A percentile compares a stretch with the other conserved stretches of the same genome.
phyloP scores from a whole-genome alignment of 805 yeast species.

The Limtongia smithiae region DNA sequence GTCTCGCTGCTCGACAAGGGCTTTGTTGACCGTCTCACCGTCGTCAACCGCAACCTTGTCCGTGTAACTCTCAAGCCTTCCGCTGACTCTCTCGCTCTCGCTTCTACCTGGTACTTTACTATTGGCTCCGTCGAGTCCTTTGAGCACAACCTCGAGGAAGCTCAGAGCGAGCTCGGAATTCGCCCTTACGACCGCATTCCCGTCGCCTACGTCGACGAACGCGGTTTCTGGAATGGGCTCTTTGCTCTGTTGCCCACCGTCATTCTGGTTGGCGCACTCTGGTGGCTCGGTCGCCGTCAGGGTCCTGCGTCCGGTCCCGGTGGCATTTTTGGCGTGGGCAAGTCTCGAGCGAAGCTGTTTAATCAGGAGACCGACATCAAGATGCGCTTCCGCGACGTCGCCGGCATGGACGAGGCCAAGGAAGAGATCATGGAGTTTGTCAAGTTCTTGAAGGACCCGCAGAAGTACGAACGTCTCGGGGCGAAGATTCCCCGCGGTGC shows the following conservation, averaged over 20 bases:
- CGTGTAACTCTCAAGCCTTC: conserved; percentile 56
- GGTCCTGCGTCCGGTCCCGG: conserved; percentile 62
- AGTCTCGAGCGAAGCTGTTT: conserved; percentile 78
- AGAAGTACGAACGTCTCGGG: conserved; percentile 85
- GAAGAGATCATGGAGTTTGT: conserved; percentile 98
- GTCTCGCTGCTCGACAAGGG: conserved; percentile 70
- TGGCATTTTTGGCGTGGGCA: conserved; percentile 79
- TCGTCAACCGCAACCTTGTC: conserved; percentile 74
- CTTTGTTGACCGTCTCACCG: conserved; percentile 65
- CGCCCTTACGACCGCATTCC: conserved; percentile 69
- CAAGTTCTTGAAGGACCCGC: conserved; percentile 83
- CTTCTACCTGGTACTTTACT: conserved; percentile 52
- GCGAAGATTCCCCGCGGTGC: conserved; percentile 99
- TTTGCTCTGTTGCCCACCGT: conserved; percentile 85
- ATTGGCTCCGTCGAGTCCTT: conserved; percentile 89
- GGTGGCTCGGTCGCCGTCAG: conserved; percentile 72
- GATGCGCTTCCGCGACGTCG: conserved; percentile 88
- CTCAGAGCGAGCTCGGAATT: conserved; percentile 66
- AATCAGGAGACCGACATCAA: conserved; percentile 89
- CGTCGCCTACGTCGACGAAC: conserved; percentile 70
- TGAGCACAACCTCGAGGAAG: conserved; percentile 71
- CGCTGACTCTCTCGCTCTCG: conserved; percentile 51
- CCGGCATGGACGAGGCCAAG: conserved; percentile 96
- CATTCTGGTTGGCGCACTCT: conserved; percentile 80
- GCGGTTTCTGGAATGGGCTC: conserved; percentile 58